Base-by-base conservation (phyloP, 148 eudicot species). In the Mesembryanthemum crystallinum region DNA sequence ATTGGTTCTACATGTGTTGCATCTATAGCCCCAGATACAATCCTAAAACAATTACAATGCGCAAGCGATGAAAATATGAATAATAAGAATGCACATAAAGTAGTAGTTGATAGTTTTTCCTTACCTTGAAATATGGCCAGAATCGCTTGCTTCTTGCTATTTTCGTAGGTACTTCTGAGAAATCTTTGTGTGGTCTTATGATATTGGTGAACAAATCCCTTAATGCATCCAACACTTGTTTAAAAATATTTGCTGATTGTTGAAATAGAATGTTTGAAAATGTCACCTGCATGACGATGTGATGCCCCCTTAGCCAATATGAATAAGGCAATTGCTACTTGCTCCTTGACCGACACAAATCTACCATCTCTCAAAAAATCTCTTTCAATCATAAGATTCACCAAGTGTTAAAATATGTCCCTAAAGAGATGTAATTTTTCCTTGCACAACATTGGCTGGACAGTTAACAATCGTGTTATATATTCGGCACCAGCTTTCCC, bases 91-190 rank as follows among this genome's bases (percentile, higher is more conserved):
- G 17, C 5, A 8, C 20, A 35, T 39, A 25, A 20, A 21, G 24
- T 21, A 23, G 7, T 9, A 1, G 32, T 12, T 5, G 13, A n/a
- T 17, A 10, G 6, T 12, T 10, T 12, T 7, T 35, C 18, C n/a
- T 30, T 64, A 64, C 69, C 71, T 67, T 67, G 20, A 67, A 67
- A 67, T 4, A 67, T 39, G 52, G 71, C 71, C 71, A 39, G 23
- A 39, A 67, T 0, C n/a, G 17, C 1, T 1, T 0, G 1, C 21
- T 39, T 17, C 23, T 67, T 23, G 23, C 52, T 7, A 42, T 24
- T 11, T 37, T n/a, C 39, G 1, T 24, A 20, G 71, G 71, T 23
- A 28, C 10, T n/a, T 67, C 18, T 5, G 23, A 21, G 14, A n/a
- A 7, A 37, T 24, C 25, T 0, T 3, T 23, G 17, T 67, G 25